Percentiles rank a stretch among this genome's conserved stretches.
These are phyloP conservation scores for Chondrus crispus DNA, from an alignment of 23 red algal species.

Conservation along the genomic window DNA sequence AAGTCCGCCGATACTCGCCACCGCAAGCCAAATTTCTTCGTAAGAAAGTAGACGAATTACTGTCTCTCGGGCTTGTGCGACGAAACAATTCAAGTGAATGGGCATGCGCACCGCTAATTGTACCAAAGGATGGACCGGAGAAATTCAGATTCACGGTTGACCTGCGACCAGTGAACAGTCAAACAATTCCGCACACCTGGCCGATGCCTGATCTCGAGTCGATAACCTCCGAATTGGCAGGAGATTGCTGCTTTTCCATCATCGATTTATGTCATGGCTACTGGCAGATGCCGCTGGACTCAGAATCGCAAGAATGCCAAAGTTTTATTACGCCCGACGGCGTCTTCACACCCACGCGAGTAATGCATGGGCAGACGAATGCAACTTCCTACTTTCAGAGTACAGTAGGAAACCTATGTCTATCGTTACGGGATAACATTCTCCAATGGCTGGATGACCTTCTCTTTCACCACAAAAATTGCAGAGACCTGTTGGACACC, in stretches of 20 bases:
- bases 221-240: background rate
- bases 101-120: background rate
- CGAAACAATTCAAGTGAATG: background rate
- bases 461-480: background rate
- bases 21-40: background rate
- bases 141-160: constrained; percentile 5
- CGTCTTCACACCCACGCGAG: background rate
- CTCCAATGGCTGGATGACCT: background rate
- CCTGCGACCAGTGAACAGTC: background rate
- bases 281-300: background rate
- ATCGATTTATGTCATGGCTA: constrained; percentile 9
- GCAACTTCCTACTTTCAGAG: background rate
- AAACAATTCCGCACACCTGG: background rate
- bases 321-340: background rate
- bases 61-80: background rate
- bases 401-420: background rate
- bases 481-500: background rate
- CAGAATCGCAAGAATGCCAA: background rate
- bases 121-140: background rate
- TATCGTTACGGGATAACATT: background rate
- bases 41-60: background rate
- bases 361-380: background rate
- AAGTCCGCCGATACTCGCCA: background rate
- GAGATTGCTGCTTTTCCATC: background rate
- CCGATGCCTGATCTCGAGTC: background rate